Conservation (phyloP, 2,329 filamentous ascomycete genomes). For the Sporothrix brunneoviolacea region DNA sequence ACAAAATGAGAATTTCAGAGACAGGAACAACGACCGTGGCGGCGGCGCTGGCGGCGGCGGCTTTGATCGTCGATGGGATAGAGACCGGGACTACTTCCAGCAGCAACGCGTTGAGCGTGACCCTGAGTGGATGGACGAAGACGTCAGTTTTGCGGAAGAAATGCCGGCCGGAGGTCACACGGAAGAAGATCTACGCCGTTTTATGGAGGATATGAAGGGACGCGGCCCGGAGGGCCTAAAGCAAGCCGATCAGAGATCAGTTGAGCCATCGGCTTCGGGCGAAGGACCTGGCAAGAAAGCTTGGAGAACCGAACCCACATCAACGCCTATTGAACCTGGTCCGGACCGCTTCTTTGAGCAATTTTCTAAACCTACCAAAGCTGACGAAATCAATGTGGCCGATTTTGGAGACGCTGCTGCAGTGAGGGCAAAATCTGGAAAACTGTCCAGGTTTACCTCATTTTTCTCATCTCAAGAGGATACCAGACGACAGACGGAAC, state of each 20-base stretch:
- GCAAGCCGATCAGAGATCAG: neutral
- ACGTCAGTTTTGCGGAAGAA: slow-evolving; percentile 1
- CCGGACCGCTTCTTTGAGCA: slow-evolving; percentile 69
- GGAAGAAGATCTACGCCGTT: slow-evolving; percentile 86
- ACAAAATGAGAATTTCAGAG: slow-evolving; percentile 29
- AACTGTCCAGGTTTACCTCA: slow-evolving; percentile 79
- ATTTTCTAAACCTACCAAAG: slow-evolving; percentile 32
- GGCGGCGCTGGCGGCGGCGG: slow-evolving; percentile 16
- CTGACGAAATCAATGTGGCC: slow-evolving; percentile 32
- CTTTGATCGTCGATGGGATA: slow-evolving; percentile 48
- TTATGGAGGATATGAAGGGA: slow-evolving; percentile 86
- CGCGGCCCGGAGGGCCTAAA: slow-evolving; percentile 28
- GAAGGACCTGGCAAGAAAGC: slow-evolving; percentile 47
- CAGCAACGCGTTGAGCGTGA: slow-evolving; percentile 60
- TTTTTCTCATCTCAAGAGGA: slow-evolving; percentile 62
- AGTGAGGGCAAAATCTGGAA: slow-evolving; percentile 52
- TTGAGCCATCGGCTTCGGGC: slow-evolving; percentile 29
- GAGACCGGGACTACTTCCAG: slow-evolving; percentile 33
- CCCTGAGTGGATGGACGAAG: slow-evolving; percentile 82
- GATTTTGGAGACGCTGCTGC: slow-evolving; percentile 44
- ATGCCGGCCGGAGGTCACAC: slow-evolving; percentile 50
- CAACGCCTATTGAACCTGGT: slow-evolving; percentile 57
- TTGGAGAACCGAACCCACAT: slow-evolving; percentile 45
- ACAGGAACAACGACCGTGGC: slow-evolving; percentile 49
- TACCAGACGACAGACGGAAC: slow-evolving; percentile 42